Evolutionary conservation across 192 early-diverging fungal species (phyloP), one percentile per base, ranked within the genome.

Genomic region (Rhizophagus prolifer): DNA sequence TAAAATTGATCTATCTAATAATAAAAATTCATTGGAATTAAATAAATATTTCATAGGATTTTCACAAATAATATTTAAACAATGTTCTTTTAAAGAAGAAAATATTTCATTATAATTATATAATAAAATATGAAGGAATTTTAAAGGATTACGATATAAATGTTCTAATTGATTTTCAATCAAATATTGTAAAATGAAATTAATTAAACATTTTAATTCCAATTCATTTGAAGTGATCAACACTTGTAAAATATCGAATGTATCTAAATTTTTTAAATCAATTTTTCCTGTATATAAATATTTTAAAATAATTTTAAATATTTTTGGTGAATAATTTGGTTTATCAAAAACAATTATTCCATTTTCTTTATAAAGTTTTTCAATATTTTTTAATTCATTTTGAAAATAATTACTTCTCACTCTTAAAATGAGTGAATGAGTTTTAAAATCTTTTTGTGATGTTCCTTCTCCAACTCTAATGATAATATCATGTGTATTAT

Each of bases 271-370:
- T 34, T n/a, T 34, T 34, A 69, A 46, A 5, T 38, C 10, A 5
- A 69, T 69, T 28, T 13, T 36, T 44, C 67, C 67, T 34, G 67
- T 69, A 69, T 69, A 69, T 8, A 69, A 69, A 44, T 69, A 69
- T 41, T 25, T 69, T 30, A 63, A 63, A 12, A 30, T 26, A 30
- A 16, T 63, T 30, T 63, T 25, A 63, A 63, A 63, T 10, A 30
- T 30, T 25, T 63, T 63, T 30, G 61, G 26, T 28, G 61, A 28
- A 25, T n/a, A 25, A 63, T 63, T 63, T 28, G 3, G 61, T 63
- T 63, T 63, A 16, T 63, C 25, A 30, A 63, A 30, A 63, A 63
- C 23, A 13, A 30, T 28, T 30, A 28, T 30, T 30, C 28, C 28
- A 30, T 21, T 16, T 30, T 63, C 25, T 30, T 63, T 63, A 16